Base-by-base conservation (phyloP, 129 eudicot species). In the Centella asiatica region DNA sequence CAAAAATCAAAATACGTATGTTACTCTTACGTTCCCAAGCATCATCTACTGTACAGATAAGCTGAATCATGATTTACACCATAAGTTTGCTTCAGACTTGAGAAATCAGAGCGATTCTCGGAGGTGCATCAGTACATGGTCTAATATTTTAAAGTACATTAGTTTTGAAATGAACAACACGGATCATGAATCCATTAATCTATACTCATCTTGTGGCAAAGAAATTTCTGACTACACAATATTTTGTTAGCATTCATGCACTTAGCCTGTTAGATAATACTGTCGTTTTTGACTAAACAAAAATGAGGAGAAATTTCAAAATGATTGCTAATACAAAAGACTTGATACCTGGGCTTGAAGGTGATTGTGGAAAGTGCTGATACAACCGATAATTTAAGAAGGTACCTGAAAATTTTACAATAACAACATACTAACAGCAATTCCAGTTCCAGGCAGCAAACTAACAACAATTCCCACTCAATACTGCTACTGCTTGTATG, bases 341-440 rank as follows among this genome's bases (percentile, higher is more conserved):
- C 15, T 23, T 4, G 78, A 69, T 75, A 81, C 95, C 84, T 80
- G 54, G 86, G 82, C 61, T 80, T 78, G 71, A 83, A 63, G 67
- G 90, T 76, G 72, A 80, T 67, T 33, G 31, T 57, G 33, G 71
- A 53, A 60, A 86, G 85, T 49, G 85, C 82, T 44, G 81, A 75
- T 34, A 83, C 78, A 54, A 86, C 52, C 19, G 85, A 77, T 26
- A 76, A 70, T 66, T 86, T 83, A 26, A 86, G 85, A 56, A 22
- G 66, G 66, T 86, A 80, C 81, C 95, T 86, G 74, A 23, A 69
- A 22, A 68, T n/a, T n/a, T n/a, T n/a, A n/a, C n/a, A n/a, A n/a
- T n/a, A n/a, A n/a, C n/a, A n/a, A n/a, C n/a, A n/a, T n/a, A n/a
- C n/a, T n/a, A n/a, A n/a, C n/a, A n/a, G n/a, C n/a, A n/a, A n/a